phyloP scores from a whole-genome alignment of 2,329 filamentous ascomycete species.

The Mariannaea sp. region DNA sequence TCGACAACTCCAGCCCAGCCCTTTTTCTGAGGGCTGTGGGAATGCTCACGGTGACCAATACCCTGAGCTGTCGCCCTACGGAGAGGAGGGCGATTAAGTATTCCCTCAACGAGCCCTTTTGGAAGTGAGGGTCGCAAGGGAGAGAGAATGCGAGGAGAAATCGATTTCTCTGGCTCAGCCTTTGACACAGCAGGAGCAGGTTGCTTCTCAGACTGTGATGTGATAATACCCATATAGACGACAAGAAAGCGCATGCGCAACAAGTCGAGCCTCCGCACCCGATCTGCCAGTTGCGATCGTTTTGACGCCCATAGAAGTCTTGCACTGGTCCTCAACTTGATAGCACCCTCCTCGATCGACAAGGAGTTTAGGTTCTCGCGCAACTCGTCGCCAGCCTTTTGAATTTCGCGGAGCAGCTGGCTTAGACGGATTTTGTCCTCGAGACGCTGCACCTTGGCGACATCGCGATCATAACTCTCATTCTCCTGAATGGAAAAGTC shows the following conservation, averaged over 20 bases:
- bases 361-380: slow-evolving; percentile 62
- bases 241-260: slow-evolving; percentile 68
- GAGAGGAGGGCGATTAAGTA: slow-evolving; percentile 53
- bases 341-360: slow-evolving; percentile 51
- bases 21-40: slow-evolving; percentile 52
- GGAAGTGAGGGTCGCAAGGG: slow-evolving; percentile 44
- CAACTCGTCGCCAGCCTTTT: slow-evolving; percentile 63
- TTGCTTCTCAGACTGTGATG: slow-evolving; percentile 44
- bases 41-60: slow-evolving; percentile 57
- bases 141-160: slow-evolving; percentile 31
- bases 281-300: slow-evolving; percentile 59
- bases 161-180: slow-evolving; percentile 43
- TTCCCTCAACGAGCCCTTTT: slow-evolving; percentile 50
- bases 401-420: slow-evolving; percentile 64
- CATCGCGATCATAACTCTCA: slow-evolving; percentile 65
- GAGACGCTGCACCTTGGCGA: slow-evolving; percentile 60
- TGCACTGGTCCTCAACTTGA: slow-evolving; percentile 52
- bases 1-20: slow-evolving; percentile 68
- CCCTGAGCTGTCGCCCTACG: slow-evolving; percentile 59
- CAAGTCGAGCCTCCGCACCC: slow-evolving; percentile 62
- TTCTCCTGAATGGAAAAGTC: slow-evolving; percentile 68
- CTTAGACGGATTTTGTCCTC: slow-evolving; percentile 66
- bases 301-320: slow-evolving; percentile 64
- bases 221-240: slow-evolving; percentile 65
- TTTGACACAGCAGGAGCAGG: slow-evolving; percentile 40